Evolutionary conservation across 495 filamentous ascomycete genomes (phyloP).

Genomic region (Penicillium mononematosum): DNA sequence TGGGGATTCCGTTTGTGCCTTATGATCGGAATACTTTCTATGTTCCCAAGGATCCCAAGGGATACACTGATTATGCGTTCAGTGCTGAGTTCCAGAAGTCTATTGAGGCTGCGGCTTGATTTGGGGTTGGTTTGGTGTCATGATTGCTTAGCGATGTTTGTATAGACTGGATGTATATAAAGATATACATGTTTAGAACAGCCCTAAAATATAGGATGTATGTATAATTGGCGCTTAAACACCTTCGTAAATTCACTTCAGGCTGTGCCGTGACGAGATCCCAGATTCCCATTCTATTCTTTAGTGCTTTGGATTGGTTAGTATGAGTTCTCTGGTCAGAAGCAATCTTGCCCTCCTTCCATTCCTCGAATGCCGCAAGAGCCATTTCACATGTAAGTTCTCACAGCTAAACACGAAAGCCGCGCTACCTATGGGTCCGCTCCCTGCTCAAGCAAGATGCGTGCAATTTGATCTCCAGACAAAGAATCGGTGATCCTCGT

Average conservation of each 20-base stretch:
- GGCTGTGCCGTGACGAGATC: neutral
- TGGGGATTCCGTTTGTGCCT: conserved; percentile 52
- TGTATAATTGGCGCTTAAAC: neutral
- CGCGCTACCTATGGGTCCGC: too few relatives aligned
- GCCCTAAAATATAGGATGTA: neutral
- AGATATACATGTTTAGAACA: neutral
- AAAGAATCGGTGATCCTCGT: too few relatives aligned
- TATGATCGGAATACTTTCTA: conserved; percentile 66
- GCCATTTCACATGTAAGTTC: too few relatives aligned
- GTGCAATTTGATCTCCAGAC: too few relatives aligned
- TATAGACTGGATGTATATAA: conserved; percentile 7
- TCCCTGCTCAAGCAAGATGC: too few relatives aligned
- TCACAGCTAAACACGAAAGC: too few relatives aligned
- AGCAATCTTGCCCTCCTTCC: too few relatives aligned
- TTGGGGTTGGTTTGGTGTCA: conserved; percentile 6
- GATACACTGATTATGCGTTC: conserved; percentile 63
- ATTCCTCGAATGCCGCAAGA: too few relatives aligned
- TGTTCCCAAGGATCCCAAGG: conserved; percentile 39
- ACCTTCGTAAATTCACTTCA: too few relatives aligned
- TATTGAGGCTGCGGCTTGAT: conserved; percentile 24
- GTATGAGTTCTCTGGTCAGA: too few relatives aligned
- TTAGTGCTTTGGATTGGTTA: too few relatives aligned
- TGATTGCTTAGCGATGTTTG: conserved; percentile 18
- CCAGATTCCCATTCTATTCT: neutral
- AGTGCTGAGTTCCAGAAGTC: conserved; percentile 39